A percentile compares a stretch with the other conserved stretches of the same genome.
Evolutionary conservation across 495 filamentous ascomycete genomes (phyloP).

Genomic region (Pyrenopolyporus hunteri): DNA sequence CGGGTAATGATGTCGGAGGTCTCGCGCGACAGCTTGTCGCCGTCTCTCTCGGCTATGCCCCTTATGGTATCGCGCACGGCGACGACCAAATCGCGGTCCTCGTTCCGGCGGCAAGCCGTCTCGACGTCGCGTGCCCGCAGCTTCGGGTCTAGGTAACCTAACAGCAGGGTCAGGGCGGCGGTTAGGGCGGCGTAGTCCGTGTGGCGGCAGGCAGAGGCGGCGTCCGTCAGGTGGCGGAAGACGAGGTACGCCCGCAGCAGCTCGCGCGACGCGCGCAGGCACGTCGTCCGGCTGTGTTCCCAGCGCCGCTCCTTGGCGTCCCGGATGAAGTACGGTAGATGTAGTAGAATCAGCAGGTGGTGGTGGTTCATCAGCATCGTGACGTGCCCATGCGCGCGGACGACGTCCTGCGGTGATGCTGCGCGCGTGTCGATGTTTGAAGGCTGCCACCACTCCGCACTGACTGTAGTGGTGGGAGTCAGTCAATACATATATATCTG

Average conservation of each 20-base stretch:
- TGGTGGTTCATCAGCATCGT: slow-evolving; percentile 56
- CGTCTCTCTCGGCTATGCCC: slow-evolving; percentile 42
- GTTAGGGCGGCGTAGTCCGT: slow-evolving; percentile 55
- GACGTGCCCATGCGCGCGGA: slow-evolving; percentile 38
- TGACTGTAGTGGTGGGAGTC: slow-evolving; percentile 19
- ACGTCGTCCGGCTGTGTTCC: slow-evolving; percentile 57
- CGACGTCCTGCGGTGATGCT: slow-evolving; percentile 14
- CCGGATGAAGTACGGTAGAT: slow-evolving; percentile 55
- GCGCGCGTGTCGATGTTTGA: slow-evolving; percentile 25
- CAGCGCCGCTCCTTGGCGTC: slow-evolving; percentile 50
- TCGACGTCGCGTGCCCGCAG: slow-evolving; percentile 31
- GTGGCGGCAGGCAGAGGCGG: slow-evolving; percentile 49
- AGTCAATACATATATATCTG: too few relatives aligned
- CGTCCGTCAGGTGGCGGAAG: slow-evolving; percentile 44
- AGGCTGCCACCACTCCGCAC: slow-evolving; percentile 48
- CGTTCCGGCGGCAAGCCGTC: slow-evolving; percentile 45
- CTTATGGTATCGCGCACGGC: slow-evolving; percentile 49
- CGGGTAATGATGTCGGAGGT: slow-evolving; percentile 49
- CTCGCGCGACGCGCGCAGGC: slow-evolving; percentile 48
- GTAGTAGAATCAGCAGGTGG: slow-evolving; percentile 50
- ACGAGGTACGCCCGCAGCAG: slow-evolving; percentile 49
- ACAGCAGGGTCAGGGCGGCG: slow-evolving; percentile 52
- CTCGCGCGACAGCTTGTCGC: slow-evolving; percentile 49
- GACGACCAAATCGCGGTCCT: slow-evolving; percentile 43
- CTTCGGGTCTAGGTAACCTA: slow-evolving; percentile 48